Evolutionary conservation across 179 eudicot genomes (phyloP).

Genomic region (Pouteria campechiana): DNA sequence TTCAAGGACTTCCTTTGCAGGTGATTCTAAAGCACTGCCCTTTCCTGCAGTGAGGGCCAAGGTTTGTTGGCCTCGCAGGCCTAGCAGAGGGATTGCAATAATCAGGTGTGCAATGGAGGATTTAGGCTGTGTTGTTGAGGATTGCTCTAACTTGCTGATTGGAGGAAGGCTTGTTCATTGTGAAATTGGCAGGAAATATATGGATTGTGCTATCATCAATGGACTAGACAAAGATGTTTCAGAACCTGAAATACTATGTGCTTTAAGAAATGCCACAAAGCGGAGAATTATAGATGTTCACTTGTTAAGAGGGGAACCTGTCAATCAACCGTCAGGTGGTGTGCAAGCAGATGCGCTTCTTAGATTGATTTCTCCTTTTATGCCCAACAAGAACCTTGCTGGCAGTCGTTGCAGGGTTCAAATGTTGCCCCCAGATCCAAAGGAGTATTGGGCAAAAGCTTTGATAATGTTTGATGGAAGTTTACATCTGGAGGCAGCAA

Average conservation of each 20-base stretch:
- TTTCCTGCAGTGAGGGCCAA: constrained; percentile 59
- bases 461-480: constrained; percentile 65
- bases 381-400: constrained; percentile 57
- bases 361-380: constrained; percentile 50
- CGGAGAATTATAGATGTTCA: constrained; percentile 40
- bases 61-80: constrained; percentile 82
- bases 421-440: constrained; percentile 53
- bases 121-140: constrained; percentile 25
- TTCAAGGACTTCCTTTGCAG: constrained; percentile 34
- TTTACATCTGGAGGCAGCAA: constrained; percentile 94
- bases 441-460: constrained; percentile 57
- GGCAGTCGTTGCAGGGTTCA: constrained; percentile 49
- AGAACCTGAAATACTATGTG: constrained; percentile 48
- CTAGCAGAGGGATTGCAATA: constrained; percentile 57
- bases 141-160: constrained; percentile 38
- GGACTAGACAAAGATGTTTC: constrained; percentile 55
- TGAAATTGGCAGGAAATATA: constrained; percentile 21
- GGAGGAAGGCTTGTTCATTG: constrained; percentile 36
- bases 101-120: constrained; percentile 47
- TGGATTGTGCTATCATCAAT: constrained; percentile 33
- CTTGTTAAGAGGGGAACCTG: constrained; percentile 50
- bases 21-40: constrained; percentile 39
- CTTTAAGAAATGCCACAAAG: constrained; percentile 38
- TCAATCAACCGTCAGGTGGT: constrained; percentile 38
- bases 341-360: constrained; percentile 66